Evolutionary conservation across 192 early-diverging fungal species (phyloP).

Genomic region (Haplosporangium gracile): DNA sequence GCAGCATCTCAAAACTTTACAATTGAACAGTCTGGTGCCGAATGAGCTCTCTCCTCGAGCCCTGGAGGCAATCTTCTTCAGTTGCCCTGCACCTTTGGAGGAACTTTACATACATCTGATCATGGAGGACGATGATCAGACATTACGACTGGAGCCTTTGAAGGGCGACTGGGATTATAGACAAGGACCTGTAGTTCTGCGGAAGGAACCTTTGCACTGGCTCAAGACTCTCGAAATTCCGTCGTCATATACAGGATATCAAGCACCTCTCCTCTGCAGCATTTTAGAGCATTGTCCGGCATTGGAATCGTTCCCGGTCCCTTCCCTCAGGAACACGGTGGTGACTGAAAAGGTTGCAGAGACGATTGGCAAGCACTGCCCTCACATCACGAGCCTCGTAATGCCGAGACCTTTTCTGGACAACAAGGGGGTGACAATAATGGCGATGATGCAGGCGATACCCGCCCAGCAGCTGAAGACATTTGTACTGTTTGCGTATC

Average conservation of each 20-base stretch:
- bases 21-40: background rate
- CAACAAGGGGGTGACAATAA: background rate
- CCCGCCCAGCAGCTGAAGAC: background rate
- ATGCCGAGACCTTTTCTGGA: background rate
- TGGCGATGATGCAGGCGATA: background rate
- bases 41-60: background rate
- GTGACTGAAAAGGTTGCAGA: background rate
- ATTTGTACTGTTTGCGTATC: background rate
- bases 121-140: background rate
- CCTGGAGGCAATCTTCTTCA: background rate
- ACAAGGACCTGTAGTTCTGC: background rate
- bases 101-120: background rate
- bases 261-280: background rate
- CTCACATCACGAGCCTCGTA: background rate
- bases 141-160: background rate
- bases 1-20: background rate
- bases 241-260: background rate
- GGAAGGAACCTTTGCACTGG: background rate
- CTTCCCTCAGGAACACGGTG: background rate
- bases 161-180: background rate
- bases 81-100: background rate
- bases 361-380: background rate
- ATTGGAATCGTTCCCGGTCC: background rate
- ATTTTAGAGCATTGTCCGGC: background rate
- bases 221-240: background rate